Base-by-base conservation (phyloP, 2,329 filamentous ascomycete genomes). In the Colletotrichum eremochloae region DNA sequence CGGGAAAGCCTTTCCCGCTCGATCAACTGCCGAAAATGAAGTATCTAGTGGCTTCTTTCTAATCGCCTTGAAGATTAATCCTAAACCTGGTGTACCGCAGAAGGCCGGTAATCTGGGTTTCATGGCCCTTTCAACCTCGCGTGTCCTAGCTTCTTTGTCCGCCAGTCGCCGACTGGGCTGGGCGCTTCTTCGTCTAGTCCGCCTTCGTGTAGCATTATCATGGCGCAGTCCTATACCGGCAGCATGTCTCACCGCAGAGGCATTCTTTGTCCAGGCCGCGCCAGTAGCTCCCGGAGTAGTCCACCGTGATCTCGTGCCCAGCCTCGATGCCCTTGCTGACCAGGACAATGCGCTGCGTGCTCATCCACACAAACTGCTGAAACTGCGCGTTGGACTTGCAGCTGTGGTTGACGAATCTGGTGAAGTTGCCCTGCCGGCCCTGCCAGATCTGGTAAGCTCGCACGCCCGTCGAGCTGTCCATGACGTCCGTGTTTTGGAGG, bases 201-300 rank as follows among this genome's bases (percentile, higher is more conserved):
- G 14, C 20, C 40, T 42, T 42, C 14, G 40, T 42, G 48, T 33
- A 15, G 12, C 53, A 29, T 44, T 14, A 9, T 55, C 62, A n/a
- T 33, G 62, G 48, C 11, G 62, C 29, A 15, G n/a, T 67, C 36
- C 73, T 80, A 74, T 86, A 87, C 68, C 85, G 79, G 76, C 88
- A 89, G 67, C 85, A 86, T 15, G 80, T 76, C 78, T 88, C 86
- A 5, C 86, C 86, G 75, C 87, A 90, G 0, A 88, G 79, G 76
- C 87, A 90, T 14, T 80, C 81, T 77, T 90, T 90, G 74, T 88
- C 84, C 60, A 90, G 75, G 38, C 87, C 84, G 60, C 83, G 82
- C 88, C 88, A 90, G 75, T 90, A 90, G 69, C 85, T 85, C 75
- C 87, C 85, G 15, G 86, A 88, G 75, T 90, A 90, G 73, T 90